Conservation (phyloP, 2,329 filamentous ascomycete genomes). For the Chaetomium strumarium region DNA sequence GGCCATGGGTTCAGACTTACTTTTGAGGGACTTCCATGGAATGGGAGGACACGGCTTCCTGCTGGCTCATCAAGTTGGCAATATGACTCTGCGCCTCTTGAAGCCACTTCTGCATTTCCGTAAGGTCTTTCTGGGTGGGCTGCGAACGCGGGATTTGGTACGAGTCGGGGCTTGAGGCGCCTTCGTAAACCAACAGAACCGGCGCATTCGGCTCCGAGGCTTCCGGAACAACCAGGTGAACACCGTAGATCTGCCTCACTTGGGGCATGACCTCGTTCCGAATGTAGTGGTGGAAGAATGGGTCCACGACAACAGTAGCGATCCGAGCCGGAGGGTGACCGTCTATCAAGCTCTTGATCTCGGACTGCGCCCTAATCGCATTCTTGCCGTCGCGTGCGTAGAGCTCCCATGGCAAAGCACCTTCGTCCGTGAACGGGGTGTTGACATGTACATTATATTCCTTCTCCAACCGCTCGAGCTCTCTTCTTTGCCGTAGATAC, state of each 20-base stretch:
- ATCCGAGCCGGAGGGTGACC: slow-evolving; percentile 70
- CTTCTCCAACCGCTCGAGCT: slow-evolving; percentile 76
- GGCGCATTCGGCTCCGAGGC: slow-evolving; percentile 52
- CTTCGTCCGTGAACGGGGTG: slow-evolving; percentile 63
- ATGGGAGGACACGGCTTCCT: slow-evolving; percentile 47
- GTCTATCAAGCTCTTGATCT: slow-evolving; percentile 67
- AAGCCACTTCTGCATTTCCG: slow-evolving; percentile 50
- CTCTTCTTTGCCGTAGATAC: slow-evolving; percentile 76
- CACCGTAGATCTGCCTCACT: slow-evolving; percentile 63
- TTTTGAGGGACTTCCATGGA: slow-evolving; percentile 55
- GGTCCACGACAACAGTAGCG: slow-evolving; percentile 60
- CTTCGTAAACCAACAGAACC: slow-evolving; percentile 70
- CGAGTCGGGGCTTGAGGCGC: slow-evolving; percentile 41
- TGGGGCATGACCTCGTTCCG: slow-evolving; percentile 56
- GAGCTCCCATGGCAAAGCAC: slow-evolving; percentile 76
- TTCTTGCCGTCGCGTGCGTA: slow-evolving; percentile 85
- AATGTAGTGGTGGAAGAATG: slow-evolving; percentile 73
- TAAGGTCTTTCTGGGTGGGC: slow-evolving; percentile 45
- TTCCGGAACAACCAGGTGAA: slow-evolving; percentile 67
- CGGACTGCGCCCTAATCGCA: slow-evolving; percentile 65
- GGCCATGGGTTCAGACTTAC: slow-evolving; percentile 37
- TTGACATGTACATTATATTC: slow-evolving; percentile 82
- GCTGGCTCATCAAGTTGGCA: slow-evolving; percentile 50
- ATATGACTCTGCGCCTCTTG: slow-evolving; percentile 53
- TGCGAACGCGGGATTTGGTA: slow-evolving; percentile 52